phyloP scores from a whole-genome alignment of 2,329 filamentous ascomycete species.

The Scortechinia acanthostroma region DNA sequence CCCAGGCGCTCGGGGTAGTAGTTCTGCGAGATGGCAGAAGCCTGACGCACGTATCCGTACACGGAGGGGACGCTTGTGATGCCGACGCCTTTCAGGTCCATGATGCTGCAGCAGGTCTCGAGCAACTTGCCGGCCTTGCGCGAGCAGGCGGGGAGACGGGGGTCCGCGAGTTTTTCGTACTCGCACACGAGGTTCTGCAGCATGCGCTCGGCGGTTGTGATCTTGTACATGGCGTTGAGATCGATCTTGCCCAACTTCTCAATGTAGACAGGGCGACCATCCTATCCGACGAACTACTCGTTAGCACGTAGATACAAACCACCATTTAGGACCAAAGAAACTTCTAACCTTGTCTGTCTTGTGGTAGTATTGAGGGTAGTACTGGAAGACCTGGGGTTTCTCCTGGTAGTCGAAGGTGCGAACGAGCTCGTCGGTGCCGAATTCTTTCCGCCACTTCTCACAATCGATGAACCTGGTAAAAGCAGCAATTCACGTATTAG shows the following conservation, averaged over 20 bases:
- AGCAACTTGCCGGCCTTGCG: constrained; percentile 83
- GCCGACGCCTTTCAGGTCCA: constrained; percentile 93
- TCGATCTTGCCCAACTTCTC: constrained; percentile 93
- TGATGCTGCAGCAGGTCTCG: constrained; percentile 96
- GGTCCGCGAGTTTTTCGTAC: constrained; percentile 93
- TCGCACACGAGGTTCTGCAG: constrained; percentile 91
- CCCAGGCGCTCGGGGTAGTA: constrained; percentile 97
- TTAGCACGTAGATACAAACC: neutral
- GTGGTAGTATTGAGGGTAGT: constrained; percentile 98
- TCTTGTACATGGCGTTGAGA: constrained; percentile 81
- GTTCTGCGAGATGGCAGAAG: constrained; percentile 88
- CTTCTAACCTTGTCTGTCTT: constrained; percentile 79
- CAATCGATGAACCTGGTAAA: constrained; percentile 75
- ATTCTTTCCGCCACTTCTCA: constrained; percentile 86
- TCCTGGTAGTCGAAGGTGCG: constrained; percentile 80
- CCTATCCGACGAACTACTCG: constrained; percentile 38
- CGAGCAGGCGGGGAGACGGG: constrained; percentile 87
- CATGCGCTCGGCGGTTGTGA: constrained; percentile 90
- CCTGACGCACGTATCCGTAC: constrained; percentile 79
- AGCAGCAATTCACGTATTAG: constrained; percentile 1
- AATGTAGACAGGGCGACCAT: constrained; percentile 94
- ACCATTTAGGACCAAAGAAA: neutral
- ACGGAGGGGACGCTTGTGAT: constrained; percentile 75
- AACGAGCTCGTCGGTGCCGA: constrained; percentile 67
- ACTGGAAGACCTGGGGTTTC: constrained; percentile 76